Conservation (phyloP, 2,329 filamentous ascomycete genomes). For the Beauveria asiatica region DNA sequence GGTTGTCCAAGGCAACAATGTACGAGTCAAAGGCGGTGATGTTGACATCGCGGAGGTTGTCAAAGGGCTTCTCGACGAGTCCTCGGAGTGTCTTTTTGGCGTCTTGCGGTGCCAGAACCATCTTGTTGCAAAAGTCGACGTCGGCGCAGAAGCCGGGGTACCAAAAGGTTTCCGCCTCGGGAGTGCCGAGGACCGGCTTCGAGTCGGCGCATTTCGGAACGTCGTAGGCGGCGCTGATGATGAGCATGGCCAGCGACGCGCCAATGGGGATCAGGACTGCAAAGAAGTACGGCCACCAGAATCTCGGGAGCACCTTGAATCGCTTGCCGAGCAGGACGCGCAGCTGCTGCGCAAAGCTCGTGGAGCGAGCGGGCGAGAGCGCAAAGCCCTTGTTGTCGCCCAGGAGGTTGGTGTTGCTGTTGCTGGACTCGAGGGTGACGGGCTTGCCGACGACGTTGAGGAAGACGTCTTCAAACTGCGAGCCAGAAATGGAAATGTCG, state of each 20-base stretch:
- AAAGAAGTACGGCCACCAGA: conserved; percentile 64
- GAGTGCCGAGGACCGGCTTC: not conserved
- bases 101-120: not conserved
- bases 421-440: conserved; percentile 6
- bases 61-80: not conserved
- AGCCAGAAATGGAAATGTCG: conserved; percentile 22
- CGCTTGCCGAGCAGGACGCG: conserved; percentile 67
- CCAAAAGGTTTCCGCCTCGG: not conserved
- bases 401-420: not conserved
- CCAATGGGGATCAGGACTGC: conserved; percentile 44
- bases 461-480: conserved; percentile 27
- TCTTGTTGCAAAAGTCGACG: not conserved
- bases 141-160: not conserved
- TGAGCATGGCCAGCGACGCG: not conserved
- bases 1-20: not conserved
- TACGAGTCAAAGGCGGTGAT: not conserved
- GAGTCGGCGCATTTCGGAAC: not conserved
- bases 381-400: conserved; percentile 4
- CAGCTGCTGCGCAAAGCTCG: conserved; percentile 40
- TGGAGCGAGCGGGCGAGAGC: not conserved
- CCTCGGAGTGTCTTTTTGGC: not conserved
- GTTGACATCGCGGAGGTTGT: not conserved
- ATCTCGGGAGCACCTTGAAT: conserved; percentile 60
- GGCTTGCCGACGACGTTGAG: conserved; percentile 19
- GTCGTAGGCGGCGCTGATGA: not conserved